Base-by-base conservation (phyloP, 441 rosid species). In the Brassica hybrid region DNA sequence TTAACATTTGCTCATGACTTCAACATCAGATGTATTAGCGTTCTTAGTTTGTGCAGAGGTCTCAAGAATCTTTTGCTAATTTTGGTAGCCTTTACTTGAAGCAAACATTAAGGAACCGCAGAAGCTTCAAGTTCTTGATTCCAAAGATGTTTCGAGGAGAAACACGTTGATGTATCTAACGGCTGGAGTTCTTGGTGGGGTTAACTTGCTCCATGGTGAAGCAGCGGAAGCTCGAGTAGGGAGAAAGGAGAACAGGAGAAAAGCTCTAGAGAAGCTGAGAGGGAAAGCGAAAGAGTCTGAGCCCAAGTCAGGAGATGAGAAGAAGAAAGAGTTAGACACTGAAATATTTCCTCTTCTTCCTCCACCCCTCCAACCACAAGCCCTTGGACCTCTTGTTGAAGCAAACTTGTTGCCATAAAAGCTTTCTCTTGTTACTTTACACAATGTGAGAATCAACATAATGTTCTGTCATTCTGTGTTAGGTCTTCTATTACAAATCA, bases 221-320 rank as follows among this genome's bases (percentile, higher is more conserved):
- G 73, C 88, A 14, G 85, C 89, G 0, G 87, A 86, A 73, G 93
- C 90, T 65, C 85, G 90, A 5, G 77, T 76, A 14, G 81, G 86
- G 30, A 85, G 86, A 67, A 71, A 74, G 0, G 88, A 86, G 71
- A 73, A 60, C 72, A 82, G 77, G 70, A 86, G 30, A 59, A 83
- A 82, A 67, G 72, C 81, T 45, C 41, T 81, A 79, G 83, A 89
- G 82, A 87, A 83, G 76, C 87, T 88, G 50, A 81, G 85, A 73
- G 81, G 67, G 78, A 75, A 38, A 76, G 85, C 85, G 0, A 76
- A 83, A 45, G 57, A 78, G 56, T 79, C 81, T 1, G 78, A 78
- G 69, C 83, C 84, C 41, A 79, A 69, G 71, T 50, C 82, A 13
- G 72, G 25, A 19, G 34, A 45, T 45, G 10, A 52, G 10, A n/a